Conservation (phyloP, 257 asterid genomes). For the Apocynum venetum region DNA sequence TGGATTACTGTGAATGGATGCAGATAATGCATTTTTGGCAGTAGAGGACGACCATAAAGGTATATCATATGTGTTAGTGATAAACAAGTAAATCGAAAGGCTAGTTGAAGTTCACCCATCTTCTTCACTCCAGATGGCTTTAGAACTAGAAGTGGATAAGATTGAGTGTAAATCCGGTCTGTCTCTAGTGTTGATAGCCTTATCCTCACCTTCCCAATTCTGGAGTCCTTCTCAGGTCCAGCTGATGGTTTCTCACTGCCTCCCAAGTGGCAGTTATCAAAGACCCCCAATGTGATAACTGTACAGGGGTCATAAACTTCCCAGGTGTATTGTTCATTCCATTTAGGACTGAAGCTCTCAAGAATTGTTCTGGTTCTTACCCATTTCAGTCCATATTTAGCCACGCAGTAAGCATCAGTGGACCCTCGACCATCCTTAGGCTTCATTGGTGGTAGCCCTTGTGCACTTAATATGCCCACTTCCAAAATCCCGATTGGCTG, state of each 20-base stretch:
- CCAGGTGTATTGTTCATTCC: constrained; percentile 81
- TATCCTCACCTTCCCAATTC: constrained; percentile 61
- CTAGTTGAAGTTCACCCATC: constrained; percentile 64
- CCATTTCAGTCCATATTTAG: constrained; percentile 72
- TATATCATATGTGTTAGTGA: constrained; percentile 44
- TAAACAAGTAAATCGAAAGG: constrained; percentile 54
- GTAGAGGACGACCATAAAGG: constrained; percentile 48
- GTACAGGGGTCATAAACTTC: constrained; percentile 70
- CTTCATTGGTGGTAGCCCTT: constrained; percentile 45
- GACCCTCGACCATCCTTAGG: constrained; percentile 41
- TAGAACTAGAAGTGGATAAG: constrained; percentile 60
- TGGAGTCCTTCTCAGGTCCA: constrained; percentile 34
- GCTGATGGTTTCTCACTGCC: constrained; percentile 26
- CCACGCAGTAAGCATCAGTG: constrained; percentile 68
- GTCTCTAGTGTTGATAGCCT: constrained; percentile 60
- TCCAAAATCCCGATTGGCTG: constrained; percentile 61
- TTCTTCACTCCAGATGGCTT: constrained; percentile 58
- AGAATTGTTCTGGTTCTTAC: constrained; percentile 56
- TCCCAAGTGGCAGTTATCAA: constrained; percentile 54
- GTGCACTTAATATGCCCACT: constrained; percentile 61
- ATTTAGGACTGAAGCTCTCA: constrained; percentile 43
- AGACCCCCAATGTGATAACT: constrained; percentile 56
- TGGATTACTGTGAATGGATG: constrained; percentile 59
- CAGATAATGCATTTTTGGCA: constrained; percentile 67
- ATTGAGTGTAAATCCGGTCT: constrained; percentile 48